A percentile compares a stretch with the other conserved stretches of the same genome.
phyloP scores from a whole-genome alignment of 108 stramenopile species.

The Poteriospumella lacustris region DNA sequence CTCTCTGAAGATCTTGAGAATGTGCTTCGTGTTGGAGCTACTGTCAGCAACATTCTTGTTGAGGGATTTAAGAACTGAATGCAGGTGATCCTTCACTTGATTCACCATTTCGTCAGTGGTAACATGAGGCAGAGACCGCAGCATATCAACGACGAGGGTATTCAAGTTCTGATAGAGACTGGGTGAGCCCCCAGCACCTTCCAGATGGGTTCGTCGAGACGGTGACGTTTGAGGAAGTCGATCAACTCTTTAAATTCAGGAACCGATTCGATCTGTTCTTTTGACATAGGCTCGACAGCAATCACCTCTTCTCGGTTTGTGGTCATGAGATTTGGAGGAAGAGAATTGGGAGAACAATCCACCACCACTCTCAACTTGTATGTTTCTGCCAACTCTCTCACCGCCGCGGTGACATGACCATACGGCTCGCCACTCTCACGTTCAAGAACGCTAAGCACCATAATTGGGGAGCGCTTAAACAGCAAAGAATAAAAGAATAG shows the following conservation, averaged over 20 bases:
- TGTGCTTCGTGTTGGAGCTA: not conserved
- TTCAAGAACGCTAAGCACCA: not conserved
- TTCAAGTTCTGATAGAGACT: slow-evolving; percentile 1
- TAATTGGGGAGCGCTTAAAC: not conserved
- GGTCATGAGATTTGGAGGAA: slow-evolving; percentile 8
- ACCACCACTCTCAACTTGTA: not conserved
- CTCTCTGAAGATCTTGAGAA: not conserved
- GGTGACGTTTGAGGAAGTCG: slow-evolving; percentile 22
- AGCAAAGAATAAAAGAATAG: not conserved
- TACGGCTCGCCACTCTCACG: not conserved
- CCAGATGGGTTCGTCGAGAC: slow-evolving; percentile 20
- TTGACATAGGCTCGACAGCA: slow-evolving; percentile 22
- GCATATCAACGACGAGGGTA: not conserved
- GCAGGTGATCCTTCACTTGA: slow-evolving; percentile 24
- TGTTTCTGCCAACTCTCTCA: not conserved
- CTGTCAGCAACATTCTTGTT: slow-evolving; percentile 18
- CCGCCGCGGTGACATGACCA: not conserved
- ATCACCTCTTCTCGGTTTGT: slow-evolving; percentile 19
- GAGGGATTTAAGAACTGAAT: slow-evolving; percentile 18
- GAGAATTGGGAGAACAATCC: slow-evolving; percentile 21
- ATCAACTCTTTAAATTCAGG: slow-evolving; percentile 25
- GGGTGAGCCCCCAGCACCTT: slow-evolving; percentile 24
- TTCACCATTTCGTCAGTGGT: slow-evolving; percentile 10
- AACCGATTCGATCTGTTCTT: slow-evolving; percentile 21
- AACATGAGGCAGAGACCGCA: slow-evolving; percentile 12